Conservation (phyloP, 495 filamentous ascomycete species). For the Xylaria sp. region DNA sequence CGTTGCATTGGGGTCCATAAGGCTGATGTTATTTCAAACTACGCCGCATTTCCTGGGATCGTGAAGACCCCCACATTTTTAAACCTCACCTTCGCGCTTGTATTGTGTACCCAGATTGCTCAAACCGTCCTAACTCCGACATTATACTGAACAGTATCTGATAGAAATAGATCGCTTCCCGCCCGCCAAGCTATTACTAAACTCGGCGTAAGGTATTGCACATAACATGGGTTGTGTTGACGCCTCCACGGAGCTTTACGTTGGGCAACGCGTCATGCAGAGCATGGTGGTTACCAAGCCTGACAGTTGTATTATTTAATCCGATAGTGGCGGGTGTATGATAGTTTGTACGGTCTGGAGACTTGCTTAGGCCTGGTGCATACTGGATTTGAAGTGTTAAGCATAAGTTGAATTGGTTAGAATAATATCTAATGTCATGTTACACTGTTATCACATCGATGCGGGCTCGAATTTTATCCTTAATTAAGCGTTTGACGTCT, state of each 20-base stretch:
- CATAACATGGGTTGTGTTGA: neutral
- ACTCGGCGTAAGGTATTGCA: neutral
- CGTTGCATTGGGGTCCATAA: neutral
- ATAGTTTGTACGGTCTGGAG: neutral
- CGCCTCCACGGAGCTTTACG: neutral
- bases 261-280: neutral
- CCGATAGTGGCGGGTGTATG: neutral
- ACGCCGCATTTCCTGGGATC: slow-evolving; percentile 1
- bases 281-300: neutral
- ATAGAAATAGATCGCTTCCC: neutral
- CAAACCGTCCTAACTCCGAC: neutral
- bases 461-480: neutral
- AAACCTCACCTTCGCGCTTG: neutral
- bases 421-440: neutral
- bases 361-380: neutral
- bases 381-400: neutral
- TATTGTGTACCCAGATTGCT: neutral
- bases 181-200: neutral
- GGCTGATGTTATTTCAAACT: neutral
- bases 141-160: neutral
- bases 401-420: neutral
- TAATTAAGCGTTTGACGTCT: neutral
- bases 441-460: neutral
- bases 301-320: neutral
- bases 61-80: neutral